Evolutionary conservation across 1,284 basidiomycete genomes (phyloP), one percentile per base, ranked within the genome.

Genomic region (Cutaneotrichosporon arboriforme): DNA sequence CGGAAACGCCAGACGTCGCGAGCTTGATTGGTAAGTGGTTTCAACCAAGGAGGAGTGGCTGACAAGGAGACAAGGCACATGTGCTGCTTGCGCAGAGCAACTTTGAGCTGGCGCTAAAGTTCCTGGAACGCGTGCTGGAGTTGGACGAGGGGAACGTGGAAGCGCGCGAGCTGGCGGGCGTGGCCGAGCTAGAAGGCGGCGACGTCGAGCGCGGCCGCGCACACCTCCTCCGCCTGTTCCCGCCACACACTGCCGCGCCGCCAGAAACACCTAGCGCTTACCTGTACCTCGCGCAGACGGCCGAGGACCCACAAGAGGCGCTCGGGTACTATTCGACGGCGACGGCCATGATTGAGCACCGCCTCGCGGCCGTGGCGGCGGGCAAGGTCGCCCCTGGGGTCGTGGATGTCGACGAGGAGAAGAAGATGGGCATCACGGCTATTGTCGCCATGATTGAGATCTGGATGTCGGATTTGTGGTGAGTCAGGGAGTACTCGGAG

Each of bases 381-480:
- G 54, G 49, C 39, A 64, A 66, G 51, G 57, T 51, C 43, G 12
- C 42, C 43, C 18, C 57, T 63, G 42, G 18, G 21, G 46, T 10
- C 85, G 83, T 21, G 64, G 81, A 81, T 8, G 83, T 81, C 0
- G 69, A 78, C 2, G 88, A 91, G 68, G 73, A 85, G 42, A 83
- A 80, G 68, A 80, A 77, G 51, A 90, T 84, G 66, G 85, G 87
- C 36, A 85, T 90, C 7, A 79, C 86, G n/a, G 89, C 90, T 1
- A 77, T 94, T 22, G 83, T 94, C 18, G 88, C 87, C 15, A 93
- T 94, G 82, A 88, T 94, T 15, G 92, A 96, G 73, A 86, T 96
- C 26, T 97, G 91, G 87, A 91, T 97, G 86, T 89, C 92, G 61
- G 90, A 94, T 77, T 77, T 97, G 43, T 96, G 92, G 92, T 88